Evolutionary conservation across 192 early-diverging fungal genomes (phyloP), one percentile per base, ranked within the genome.

Genomic region (Coemansia javaensis): DNA sequence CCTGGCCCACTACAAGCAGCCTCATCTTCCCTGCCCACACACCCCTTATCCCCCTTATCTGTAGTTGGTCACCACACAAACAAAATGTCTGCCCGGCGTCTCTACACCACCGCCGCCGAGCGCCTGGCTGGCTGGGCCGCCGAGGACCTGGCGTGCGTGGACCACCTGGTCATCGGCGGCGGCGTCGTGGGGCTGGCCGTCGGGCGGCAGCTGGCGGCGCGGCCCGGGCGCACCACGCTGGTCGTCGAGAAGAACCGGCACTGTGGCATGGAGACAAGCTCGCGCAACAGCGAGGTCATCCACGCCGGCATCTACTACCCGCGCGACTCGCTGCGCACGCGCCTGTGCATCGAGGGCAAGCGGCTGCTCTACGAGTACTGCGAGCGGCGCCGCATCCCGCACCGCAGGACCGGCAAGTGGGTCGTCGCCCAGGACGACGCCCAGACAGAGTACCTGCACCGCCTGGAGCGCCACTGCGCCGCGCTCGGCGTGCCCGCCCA

Each of bases 231-330:
- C 35, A 77, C 77, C 8, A 79, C 79, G 15, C 40, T 90, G 16
- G 53, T 90, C 0, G 64, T 91, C 2, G 90, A 91, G 24, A 84
- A 85, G 44, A 80, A 90, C 50, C 41, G 50, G 9, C 47, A 50
- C 7, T 40, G 81, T 20, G 87, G 88, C 6, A 75, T 79, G 58
- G 87, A 90, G 56, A 90, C 87, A 4, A 87, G 87, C 53, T 86
- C 90, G 21, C 61, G 91, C 12, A 94, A 91, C 75, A 89, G 85
- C 47, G 86, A 91, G 56, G 86, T 94, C 12, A 94, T 94, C 51
- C 91, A 94, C 38, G 88, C 85, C 7, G 91, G 91, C 0, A 66
- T 94, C 11, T 90, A 90, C 66, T 94, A 91, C 35, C 88, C 89
- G 1, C 45, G 49, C 12, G 60, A 81, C 47, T 87, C 82, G 27